Evolutionary conservation across 2,329 filamentous ascomycete species (phyloP), one percentile per base, ranked within the genome.

Genomic region (Cordyceps cicadae): DNA sequence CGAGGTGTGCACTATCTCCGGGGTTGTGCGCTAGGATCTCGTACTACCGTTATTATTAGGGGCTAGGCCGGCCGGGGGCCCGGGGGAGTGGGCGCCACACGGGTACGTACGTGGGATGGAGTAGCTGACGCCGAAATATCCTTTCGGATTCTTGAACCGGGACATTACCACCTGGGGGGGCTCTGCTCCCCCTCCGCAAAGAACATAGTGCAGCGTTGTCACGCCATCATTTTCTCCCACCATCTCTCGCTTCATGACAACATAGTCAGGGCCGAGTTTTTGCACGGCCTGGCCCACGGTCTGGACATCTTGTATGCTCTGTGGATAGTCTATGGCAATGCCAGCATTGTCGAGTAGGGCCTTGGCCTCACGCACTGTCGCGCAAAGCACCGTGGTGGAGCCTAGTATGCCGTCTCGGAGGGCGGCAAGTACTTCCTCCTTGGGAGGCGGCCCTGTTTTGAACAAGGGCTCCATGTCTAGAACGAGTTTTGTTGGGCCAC

Each of bases 391-490:
- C 21, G 21, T 56, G 53, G 54, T 61, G 7, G 50, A 61, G 45
- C 51, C 41, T 24, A 61, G 59, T 49, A 61, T 49, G 43, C 32
- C 59, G 45, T 55, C 54, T 41, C 52, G 50, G 8, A 61, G 52
- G 9, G 59, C 59, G 15, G 11, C 32, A n/a, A 61, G 45, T n/a
- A 49, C 52, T 55, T 21, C 43, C 0, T 26, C 24, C 51, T 54
- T 29, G 19, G 59, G 59, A 39, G 59, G n/a, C 21, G 59, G 59
- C 14, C 51, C 51, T 26, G 41, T 55, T 56, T 61, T 61, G 43
- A 61, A 61, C 15, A 61, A 61, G n/a, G 51, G 59, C 37, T 61
- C 59, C 45, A 56, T 45, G 26, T 61, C 59, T 17, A 61, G 26
- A 17, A 61, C 51, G 29, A 53, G 45, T 32, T 48, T 56, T 21